Base-by-base conservation (phyloP, 768 basidiomycete species). In the Trametes cubensis region DNA sequence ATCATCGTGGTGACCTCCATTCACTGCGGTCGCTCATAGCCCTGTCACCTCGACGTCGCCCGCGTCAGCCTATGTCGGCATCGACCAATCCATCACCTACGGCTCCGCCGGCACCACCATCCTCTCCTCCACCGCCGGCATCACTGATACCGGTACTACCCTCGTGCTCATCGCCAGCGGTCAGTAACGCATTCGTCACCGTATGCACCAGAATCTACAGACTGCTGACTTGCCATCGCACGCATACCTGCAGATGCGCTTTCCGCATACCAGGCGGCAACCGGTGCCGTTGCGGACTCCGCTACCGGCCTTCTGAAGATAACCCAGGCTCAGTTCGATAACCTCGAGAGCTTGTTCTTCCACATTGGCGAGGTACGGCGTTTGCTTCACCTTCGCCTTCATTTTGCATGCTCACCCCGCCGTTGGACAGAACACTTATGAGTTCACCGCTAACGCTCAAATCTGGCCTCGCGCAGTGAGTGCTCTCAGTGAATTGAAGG, bases 141-240 rank as follows among this genome's bases (percentile, higher is more conserved):
- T 77, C 58, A 70, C 76, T 61, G 75, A 78, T 58, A 77, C 76
- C n/a, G 77, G 75, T 40, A 78, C 76, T 5, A 74, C 75, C 1
- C 69, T 78, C 34, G 57, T 73, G 40, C 65, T 72, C 52, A 62
- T 77, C 53, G 74, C 75, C 11, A 66, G 70, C 20, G 69, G 73
- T 75, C 4, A 41, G 63, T 56, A 13, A 3, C 23, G 11, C 15
- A 7, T 34, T 25, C 18, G 18, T 10, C 1, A 11, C 2, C n/a
- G 1, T 14, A 10, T 23, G 20, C 1, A 38, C 20, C 5, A 5
- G 11, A 11, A 21, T 3, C 25, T 1, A 21, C 28, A 25, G 5
- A 41, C 38, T 8, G 4, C 4, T 44, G 21, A n/a, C 28, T 28
- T 28, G 4, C 28, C 28, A 28, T 14, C 13, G 6, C 45, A 10